phyloP scores from a whole-genome alignment of 495 filamentous ascomycete species.

The Filosporella fistucella region DNA sequence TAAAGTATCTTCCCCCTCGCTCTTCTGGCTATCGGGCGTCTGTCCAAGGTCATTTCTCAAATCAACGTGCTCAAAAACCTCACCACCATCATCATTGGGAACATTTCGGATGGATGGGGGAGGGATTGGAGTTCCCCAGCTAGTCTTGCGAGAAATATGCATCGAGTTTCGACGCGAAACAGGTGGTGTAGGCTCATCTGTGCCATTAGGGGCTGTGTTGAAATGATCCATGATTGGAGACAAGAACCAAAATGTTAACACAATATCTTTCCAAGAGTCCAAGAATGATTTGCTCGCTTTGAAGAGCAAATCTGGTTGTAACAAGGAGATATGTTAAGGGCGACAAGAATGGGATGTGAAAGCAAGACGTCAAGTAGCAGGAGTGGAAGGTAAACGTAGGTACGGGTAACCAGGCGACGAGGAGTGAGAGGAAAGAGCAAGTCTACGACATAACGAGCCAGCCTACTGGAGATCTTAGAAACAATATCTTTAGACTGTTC shows the following conservation, averaged over 20 bases:
- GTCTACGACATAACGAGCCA: too few species aligned
- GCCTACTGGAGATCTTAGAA: too few species aligned
- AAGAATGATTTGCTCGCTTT: conserved; percentile 31
- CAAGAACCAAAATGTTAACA: conserved; percentile 27
- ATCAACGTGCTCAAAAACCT: conserved; percentile 19
- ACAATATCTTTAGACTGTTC: too few species aligned
- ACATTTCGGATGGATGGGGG: conserved; percentile 21
- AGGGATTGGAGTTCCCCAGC: conserved; percentile 27
- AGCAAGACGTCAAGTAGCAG: conserved; percentile 1
- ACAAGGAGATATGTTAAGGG: conserved; percentile 26
- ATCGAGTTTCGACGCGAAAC: conserved; percentile 29
- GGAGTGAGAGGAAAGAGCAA: too few species aligned
- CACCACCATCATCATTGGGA: too few species aligned
- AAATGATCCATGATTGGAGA: conserved; percentile 26
- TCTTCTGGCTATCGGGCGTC: conserved; percentile 23
- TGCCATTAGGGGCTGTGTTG: conserved; percentile 2
- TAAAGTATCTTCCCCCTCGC: conserved; percentile 32
- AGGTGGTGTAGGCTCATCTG: conserved; percentile 25
- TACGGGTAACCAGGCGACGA: too few species aligned
- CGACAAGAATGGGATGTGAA: conserved; percentile 24
- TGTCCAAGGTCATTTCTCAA: conserved; percentile 7
- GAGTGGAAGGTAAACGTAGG: too few species aligned
- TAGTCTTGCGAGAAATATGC: conserved; percentile 28
- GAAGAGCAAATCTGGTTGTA: conserved; percentile 22
- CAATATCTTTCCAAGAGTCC: conserved; percentile 33